Evolutionary conservation across 495 filamentous ascomycete genomes (phyloP).

Genomic region (Astrocystis sublimbata): DNA sequence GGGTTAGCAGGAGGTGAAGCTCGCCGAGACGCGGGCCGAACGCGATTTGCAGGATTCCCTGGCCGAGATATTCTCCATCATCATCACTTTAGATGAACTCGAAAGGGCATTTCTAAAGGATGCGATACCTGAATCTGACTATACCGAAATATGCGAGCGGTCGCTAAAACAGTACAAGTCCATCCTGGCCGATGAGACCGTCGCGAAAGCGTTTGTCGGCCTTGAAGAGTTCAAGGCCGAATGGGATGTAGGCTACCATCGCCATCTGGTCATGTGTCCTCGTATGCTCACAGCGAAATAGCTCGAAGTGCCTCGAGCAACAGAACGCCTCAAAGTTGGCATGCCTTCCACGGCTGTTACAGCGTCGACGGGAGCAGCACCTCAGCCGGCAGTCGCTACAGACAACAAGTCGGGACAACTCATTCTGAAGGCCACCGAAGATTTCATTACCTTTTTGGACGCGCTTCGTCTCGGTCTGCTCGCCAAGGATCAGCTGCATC

Average conservation of each 20-base stretch:
- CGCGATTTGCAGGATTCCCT: constrained; percentile 94
- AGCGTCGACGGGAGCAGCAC: constrained; percentile 48
- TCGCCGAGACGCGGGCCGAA: constrained; percentile 79
- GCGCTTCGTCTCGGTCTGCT: constrained; percentile 84
- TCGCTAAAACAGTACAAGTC: constrained; percentile 97
- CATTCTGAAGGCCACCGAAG: constrained; percentile 86
- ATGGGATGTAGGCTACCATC: constrained; percentile 72
- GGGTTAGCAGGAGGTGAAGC: constrained; percentile 79
- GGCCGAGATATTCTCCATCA: constrained; percentile 96
- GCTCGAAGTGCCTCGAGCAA: constrained; percentile 94
- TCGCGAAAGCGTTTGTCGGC: constrained; percentile 78
- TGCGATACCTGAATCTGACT: constrained; percentile 85
- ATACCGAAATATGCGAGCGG: constrained; percentile 91
- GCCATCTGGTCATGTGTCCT: neutral
- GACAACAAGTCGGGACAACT: constrained; percentile 68
- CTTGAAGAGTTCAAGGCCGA: constrained; percentile 90
- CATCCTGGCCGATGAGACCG: constrained; percentile 82
- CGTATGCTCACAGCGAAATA: constrained; percentile 39
- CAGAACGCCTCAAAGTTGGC: constrained; percentile 86
- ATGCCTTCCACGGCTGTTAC: constrained; percentile 67
- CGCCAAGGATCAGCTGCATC: constrained; percentile 94
- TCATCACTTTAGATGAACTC: constrained; percentile 89
- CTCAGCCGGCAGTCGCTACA: constrained; percentile 47
- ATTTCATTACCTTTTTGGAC: constrained; percentile 98
- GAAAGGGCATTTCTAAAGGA: constrained; percentile 98